Percentiles rank a stretch among this genome's conserved stretches.
Conservation (phyloP, 306 rosid species). For the Betula pendula region DNA sequence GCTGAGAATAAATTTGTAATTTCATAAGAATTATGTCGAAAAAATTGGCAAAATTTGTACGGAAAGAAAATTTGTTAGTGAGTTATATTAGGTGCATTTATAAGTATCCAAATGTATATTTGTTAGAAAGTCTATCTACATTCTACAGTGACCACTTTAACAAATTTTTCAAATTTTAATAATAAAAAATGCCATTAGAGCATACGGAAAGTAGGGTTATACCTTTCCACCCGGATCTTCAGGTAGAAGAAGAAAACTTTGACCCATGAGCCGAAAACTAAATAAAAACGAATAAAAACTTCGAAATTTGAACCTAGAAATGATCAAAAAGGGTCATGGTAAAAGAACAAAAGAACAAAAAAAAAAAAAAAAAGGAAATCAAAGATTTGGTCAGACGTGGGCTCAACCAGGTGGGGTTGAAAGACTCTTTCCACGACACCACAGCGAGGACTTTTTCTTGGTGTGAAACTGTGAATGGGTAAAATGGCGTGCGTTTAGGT, state of each 20-base stretch:
- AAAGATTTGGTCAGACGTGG: slow-evolving; percentile 47
- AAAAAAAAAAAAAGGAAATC: slow-evolving; percentile 15
- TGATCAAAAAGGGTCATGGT: background rate
- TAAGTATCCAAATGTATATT: no score
- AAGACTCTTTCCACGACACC: slow-evolving; percentile 34
- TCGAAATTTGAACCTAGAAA: background rate
- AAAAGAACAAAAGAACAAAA: background rate
- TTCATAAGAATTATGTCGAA: no score
- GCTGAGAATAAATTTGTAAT: no score
- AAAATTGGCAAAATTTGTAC: no score
- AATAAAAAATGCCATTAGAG: background rate
- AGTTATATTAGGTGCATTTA: no score
- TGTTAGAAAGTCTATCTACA: no score
- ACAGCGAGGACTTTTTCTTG: no score
- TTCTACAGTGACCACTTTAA: no score
- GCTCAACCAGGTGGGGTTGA: no score
- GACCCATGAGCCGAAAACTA: slow-evolving; percentile 6
- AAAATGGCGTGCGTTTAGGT: slow-evolving; percentile 37
- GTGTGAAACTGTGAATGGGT: slow-evolving; percentile 22
- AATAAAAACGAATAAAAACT: background rate
- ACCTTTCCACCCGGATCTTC: background rate
- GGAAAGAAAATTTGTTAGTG: no score
- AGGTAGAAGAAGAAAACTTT: background rate
- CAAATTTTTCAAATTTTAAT: no score
- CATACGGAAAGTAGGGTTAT: background rate